Base-by-base conservation (phyloP, 345 rosid genomes). In the Arabis hirsuta region DNA sequence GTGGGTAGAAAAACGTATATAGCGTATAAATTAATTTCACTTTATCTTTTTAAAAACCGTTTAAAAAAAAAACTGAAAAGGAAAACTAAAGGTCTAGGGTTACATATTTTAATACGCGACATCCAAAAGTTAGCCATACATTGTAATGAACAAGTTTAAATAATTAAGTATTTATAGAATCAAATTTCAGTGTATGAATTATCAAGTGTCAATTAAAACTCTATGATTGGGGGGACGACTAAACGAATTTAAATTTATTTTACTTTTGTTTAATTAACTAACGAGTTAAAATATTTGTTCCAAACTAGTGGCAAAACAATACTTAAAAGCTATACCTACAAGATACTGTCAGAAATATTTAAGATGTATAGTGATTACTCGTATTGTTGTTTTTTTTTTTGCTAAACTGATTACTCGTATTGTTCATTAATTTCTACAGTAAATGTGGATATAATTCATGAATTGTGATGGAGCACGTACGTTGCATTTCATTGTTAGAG, bases 211-310 rank as follows among this genome's bases (percentile, higher is more conserved):
- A 38, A 50, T 36, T 58, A 39, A 50, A 38, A 48, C 51, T 59
- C 66, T 38, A 39, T 60, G 67, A 50, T 51, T 60, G 44, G 60
- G 22, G 57, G 5, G 53, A 60, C 44, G 60, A 48, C 67, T 71
- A 12, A 27, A 51, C 22, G 34, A 48, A 59, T 26, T 14, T 2
- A 1, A 5, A 24, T 19, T 54, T 66, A 22, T 26, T 31, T 34
- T 32, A 6, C 5, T 11, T 58, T 38, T 26, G 46, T 27, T 48
- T 39, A 45, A 62, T 20, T 20, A 29, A 26, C 55, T 52, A 42
- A 29, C 9, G 54, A 71, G 29, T 55, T 67, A 53, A 39, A 52
- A 14, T 39, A 67, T 5, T 29, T 55, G 72, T 55, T 67, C 29
- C 32, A 43, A 68, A 55, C 53, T 31, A 55, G 34, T 68, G 55